Evolutionary conservation across 2,329 filamentous ascomycete genomes (phyloP), one percentile per base, ranked within the genome.

Genomic region (Emmonsia crescens): DNA sequence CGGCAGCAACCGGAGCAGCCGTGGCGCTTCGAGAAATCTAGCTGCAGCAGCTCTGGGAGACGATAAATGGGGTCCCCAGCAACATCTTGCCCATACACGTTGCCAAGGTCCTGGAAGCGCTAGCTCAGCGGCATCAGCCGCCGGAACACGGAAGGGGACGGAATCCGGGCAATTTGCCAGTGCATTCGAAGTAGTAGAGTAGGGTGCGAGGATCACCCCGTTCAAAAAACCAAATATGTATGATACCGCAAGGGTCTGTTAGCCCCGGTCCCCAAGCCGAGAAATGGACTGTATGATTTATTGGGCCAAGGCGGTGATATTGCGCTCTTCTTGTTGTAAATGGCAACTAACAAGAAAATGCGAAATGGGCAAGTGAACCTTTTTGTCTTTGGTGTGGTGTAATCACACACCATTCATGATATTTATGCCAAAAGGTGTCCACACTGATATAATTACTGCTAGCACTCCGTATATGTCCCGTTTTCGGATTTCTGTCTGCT

Each of bases 1-100:
- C 10, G 36, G 36, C 21, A n/a, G 33, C 33, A 12, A 21, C 14
- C 16, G 14, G 16, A 33, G 21, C 33, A 16, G 1, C n/a, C 29
- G 33, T 19, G 12, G 21, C 16, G 29, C 59, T 2, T 44, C 48
- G 21, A 33, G 31, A 36, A 55, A 31, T 31, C 19, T 60, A 42
- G 46, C 46, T n/a, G 21, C 49, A 21, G 33, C 29, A 33, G 59
- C 48, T 19, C 21, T 54, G n/a, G 49, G 24, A 33, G 59, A 60
- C 24, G 46, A 52, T 24, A 44, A 49, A 51, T 59, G 42, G 54
- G 54, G 55, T 54, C 55, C 60, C 2, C 44, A 57, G 24, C 60
- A 61, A 42, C 51, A 42, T 44, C 6, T 31, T 21, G 55, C 56
- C 14, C 54, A 59, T 42, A 31, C 55, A 24, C 42, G 44, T 24